A percentile compares a stretch with the other conserved stretches of the same genome.
Conservation (phyloP, 2,329 filamentous ascomycete species). For the Paecilomyces variotii region DNA sequence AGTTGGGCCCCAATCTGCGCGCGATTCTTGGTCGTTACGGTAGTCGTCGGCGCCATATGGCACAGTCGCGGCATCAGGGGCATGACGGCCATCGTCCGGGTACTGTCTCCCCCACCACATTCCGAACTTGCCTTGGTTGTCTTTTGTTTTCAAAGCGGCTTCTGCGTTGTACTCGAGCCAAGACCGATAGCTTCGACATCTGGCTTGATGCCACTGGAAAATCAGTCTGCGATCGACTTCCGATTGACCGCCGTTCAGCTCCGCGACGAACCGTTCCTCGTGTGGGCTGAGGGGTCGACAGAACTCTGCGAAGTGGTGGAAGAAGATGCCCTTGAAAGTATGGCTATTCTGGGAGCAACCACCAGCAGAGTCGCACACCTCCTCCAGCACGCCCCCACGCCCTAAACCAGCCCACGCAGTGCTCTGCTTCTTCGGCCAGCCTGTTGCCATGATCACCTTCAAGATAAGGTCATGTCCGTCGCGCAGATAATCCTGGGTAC, state of each 20-base stretch:
- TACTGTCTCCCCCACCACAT: conserved; percentile 67
- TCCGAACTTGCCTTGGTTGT: conserved; percentile 64
- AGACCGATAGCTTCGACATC: conserved; percentile 57
- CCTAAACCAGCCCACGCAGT: conserved; percentile 66
- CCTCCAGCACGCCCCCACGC: conserved; percentile 71
- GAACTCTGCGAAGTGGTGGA: conserved; percentile 76
- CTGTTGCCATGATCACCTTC: conserved; percentile 68
- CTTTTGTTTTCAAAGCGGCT: conserved; percentile 63
- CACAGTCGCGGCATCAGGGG: conserved; percentile 12
- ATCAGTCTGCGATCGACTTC: conserved; percentile 36
- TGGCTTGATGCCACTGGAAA: conserved; percentile 46
- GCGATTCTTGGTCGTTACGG: conserved; percentile 29
- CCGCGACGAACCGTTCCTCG: conserved; percentile 37
- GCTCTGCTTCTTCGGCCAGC: conserved; percentile 49
- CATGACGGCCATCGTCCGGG: conserved; percentile 9
- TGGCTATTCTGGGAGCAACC: conserved; percentile 76
- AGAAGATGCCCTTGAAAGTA: conserved; percentile 92
- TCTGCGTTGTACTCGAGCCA: conserved; percentile 76
- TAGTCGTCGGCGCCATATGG: conserved; percentile 43
- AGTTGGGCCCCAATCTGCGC: conserved; percentile 1
- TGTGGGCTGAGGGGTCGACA: conserved; percentile 57
- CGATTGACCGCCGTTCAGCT: conserved; percentile 29
- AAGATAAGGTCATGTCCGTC: conserved; percentile 74
- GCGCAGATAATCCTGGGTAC: conserved; percentile 59
- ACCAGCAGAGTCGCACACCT: conserved; percentile 67